phyloP scores from a whole-genome alignment of 2,329 filamentous ascomycete genomes.

The Coniella vitis region DNA sequence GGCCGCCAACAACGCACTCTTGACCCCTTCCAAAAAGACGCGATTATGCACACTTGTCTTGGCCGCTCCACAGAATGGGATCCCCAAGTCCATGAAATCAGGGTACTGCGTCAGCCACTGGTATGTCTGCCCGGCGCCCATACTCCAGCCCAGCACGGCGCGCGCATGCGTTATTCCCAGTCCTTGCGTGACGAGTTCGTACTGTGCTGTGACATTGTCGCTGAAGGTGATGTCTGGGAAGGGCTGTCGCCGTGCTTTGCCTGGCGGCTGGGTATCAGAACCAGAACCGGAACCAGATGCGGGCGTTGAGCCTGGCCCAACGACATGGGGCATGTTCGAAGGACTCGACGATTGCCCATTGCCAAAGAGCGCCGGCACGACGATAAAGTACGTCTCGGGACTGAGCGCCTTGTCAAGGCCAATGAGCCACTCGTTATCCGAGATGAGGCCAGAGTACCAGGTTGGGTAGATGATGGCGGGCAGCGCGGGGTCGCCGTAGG shows the following conservation, averaged over 20 bases:
- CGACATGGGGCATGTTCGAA: slow-evolving; percentile 33
- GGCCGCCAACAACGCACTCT: slow-evolving; percentile 34
- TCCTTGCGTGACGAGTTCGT: slow-evolving; percentile 31
- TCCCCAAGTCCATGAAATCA: slow-evolving; percentile 36
- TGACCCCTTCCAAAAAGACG: slow-evolving; percentile 48
- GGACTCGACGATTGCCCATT: slow-evolving; percentile 49
- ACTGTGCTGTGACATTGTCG: slow-evolving; percentile 46
- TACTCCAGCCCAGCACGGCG: slow-evolving; percentile 47
- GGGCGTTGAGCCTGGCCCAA: too few species aligned
- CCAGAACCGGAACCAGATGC: too few species aligned
- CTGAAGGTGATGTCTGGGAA: slow-evolving; percentile 41
- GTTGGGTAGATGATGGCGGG: slow-evolving; percentile 70
- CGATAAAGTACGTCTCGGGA: slow-evolving; percentile 45
- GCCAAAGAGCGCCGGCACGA: slow-evolving; percentile 44
- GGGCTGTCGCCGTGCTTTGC: slow-evolving; percentile 21
- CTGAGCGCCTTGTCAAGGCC: slow-evolving; percentile 58
- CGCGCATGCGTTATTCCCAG: slow-evolving; percentile 37
- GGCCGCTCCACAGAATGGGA: slow-evolving; percentile 45
- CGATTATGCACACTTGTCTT: slow-evolving; percentile 45
- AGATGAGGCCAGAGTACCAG: slow-evolving; percentile 60
- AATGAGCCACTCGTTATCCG: slow-evolving; percentile 70
- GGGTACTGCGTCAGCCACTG: slow-evolving; percentile 45
- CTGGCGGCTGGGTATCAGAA: too few species aligned
- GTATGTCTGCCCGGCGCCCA: slow-evolving; percentile 49
- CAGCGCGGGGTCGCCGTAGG: slow-evolving; percentile 54